Evolutionary conservation across 2,329 filamentous ascomycete genomes (phyloP), one percentile per base, ranked within the genome.

Genomic region (Mycocentrospora acerina): DNA sequence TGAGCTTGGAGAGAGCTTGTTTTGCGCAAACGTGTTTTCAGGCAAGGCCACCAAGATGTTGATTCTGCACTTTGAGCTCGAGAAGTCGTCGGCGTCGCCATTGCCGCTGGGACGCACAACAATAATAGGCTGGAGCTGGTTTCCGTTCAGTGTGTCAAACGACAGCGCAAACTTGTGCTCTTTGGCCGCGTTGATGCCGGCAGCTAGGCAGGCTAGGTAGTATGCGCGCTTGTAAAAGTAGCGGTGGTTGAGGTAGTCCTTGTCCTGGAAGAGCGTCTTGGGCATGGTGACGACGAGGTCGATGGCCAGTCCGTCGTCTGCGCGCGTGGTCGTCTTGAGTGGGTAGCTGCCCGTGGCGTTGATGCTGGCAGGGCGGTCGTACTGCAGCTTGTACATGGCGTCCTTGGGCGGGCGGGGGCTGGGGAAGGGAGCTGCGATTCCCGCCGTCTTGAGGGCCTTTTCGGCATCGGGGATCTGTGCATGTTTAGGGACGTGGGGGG

Each of bases 181-280:
- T 30, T 82, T 67, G 3, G 77, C 70, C 25, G 78, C 73, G 48
- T 82, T 81, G 35, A 97, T 72, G 4, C 79, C 82, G 19, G 81
- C 82, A 11, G 89, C 83, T 39, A 97, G 73, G 49, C 86, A 88
- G 24, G 90, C 88, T 34, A 97, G 72, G 61, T 94, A 97, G 68
- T 91, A 97, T 10, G 93, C 87, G 48, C 90, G 78, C 59, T 95
- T 94, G 71, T 96, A 90, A 62, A 96, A 95, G 70, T 95, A 97
- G 45, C 93, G 82, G 73, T 93, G 79, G 65, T 95, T 90, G 33
- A 90, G 77, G 64, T 91, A 96, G 68, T 98, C 93, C 69, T 97
- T 97, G 29, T 94, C 88, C 60, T 95, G 89, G 57, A 97, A 90
- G 10, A 95, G 70, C 1, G 78, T 71, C 40, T 73, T 57, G 4